Evolutionary conservation across 2,329 filamentous ascomycete genomes (phyloP).

Genomic region (Coccinonectria pachysandricola): DNA sequence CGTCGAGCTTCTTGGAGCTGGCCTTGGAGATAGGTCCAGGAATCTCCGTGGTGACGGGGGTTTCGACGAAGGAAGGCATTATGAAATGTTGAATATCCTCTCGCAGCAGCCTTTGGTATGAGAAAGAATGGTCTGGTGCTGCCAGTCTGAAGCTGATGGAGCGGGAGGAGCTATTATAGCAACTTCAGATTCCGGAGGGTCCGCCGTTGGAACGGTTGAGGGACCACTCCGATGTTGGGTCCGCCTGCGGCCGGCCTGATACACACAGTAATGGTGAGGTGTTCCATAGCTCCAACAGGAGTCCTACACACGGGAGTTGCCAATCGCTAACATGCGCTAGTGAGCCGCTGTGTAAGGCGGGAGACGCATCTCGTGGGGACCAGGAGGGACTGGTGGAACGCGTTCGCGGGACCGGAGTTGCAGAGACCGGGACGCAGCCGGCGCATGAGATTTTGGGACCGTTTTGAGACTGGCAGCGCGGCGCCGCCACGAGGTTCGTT

Average conservation of each 20-base stretch:
- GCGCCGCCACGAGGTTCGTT: conserved; percentile 10
- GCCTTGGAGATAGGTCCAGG: conserved; percentile 31
- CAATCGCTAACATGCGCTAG: too few species aligned
- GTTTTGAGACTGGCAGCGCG: too few species aligned
- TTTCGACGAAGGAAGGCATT: conserved; percentile 25
- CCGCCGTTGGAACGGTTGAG: too few species aligned
- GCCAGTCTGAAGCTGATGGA: conserved; percentile 10
- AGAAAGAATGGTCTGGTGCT: conserved; percentile 4
- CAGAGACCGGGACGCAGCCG: conserved; percentile 17
- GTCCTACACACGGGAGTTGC: too few species aligned
- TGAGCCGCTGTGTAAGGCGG: too few species aligned
- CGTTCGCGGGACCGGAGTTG: conserved; percentile 19
- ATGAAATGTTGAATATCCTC: conserved; percentile 10
- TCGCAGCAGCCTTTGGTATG: conserved; percentile 8
- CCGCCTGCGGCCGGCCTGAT: too few species aligned
- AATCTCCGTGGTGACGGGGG: conserved; percentile 26
- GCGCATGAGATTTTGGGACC: too few species aligned
- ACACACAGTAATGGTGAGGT: too few species aligned
- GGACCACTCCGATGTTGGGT: too few species aligned
- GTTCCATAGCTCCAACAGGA: too few species aligned
- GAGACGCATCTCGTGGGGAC: conserved; percentile 14
- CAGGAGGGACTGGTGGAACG: too few species aligned
- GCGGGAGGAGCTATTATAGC: conserved; percentile 19
- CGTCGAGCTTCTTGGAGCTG: conserved; percentile 31
- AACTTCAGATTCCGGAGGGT: conserved; percentile 8